phyloP scores from a whole-genome alignment of 2,329 filamentous ascomycete genomes.

The Claviceps quebecensis region DNA sequence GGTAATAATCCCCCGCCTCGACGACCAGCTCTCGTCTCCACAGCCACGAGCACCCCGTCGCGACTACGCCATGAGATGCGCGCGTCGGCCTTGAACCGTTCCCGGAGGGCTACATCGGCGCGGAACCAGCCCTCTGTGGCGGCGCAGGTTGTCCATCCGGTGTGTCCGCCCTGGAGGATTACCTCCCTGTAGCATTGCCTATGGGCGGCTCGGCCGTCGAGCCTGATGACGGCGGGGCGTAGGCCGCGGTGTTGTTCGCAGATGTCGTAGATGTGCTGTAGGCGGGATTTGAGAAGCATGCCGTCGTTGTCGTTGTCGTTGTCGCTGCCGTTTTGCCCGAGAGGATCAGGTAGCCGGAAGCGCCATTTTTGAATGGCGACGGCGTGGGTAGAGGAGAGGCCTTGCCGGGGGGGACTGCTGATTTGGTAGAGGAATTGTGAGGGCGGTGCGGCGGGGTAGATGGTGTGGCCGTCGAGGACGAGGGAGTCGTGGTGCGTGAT shows the following conservation, averaged over 20 bases:
- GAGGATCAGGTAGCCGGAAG: conserved; percentile 9
- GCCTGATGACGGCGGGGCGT: conserved; percentile 8
- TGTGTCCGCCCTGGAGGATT: conserved; percentile 9
- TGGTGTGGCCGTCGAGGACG: conserved; percentile 10
- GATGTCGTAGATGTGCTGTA: conserved; percentile 18
- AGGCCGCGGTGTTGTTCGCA: conserved; percentile 1
- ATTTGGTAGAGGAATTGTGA: conserved; percentile 13
- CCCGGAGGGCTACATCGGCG: conserved; percentile 9
- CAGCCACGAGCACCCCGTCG: conserved; percentile 10
- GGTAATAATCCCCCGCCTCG: conserved; percentile 9
- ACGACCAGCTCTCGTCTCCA: conserved; percentile 13
- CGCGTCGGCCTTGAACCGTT: conserved; percentile 11
- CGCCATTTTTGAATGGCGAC: conserved; percentile 15
- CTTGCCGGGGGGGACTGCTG: conserved; percentile 12
- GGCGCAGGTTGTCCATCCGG: conserved; percentile 9
- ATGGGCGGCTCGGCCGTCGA: conserved; percentile 11
- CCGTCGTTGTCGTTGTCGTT: not conserved
- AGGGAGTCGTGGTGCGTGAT: conserved; percentile 5
- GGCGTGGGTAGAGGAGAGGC: conserved; percentile 8
- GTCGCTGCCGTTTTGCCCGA: not conserved
- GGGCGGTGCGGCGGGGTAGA: conserved; percentile 10
- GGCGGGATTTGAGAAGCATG: conserved; percentile 9
- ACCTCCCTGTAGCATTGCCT: conserved; percentile 11
- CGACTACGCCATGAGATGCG: conserved; percentile 14
- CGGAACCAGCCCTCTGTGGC: conserved; percentile 12